These are phyloP conservation scores for Batkoa obscura DNA, from an alignment of 371 early-diverging fungal genomes.

Conservation along the genomic window DNA sequence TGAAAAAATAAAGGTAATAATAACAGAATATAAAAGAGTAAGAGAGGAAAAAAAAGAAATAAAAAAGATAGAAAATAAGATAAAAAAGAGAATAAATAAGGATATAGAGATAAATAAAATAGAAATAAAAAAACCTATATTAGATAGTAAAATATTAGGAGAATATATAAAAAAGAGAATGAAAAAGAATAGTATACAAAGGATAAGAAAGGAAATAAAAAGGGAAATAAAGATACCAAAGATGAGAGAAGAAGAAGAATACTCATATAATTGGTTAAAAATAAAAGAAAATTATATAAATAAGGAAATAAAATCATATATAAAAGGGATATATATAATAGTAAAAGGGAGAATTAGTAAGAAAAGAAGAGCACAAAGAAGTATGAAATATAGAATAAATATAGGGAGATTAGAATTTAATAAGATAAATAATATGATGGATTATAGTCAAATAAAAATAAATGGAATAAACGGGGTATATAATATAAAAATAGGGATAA, in stretches of 20 bases:
- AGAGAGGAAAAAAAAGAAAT: too few species aligned
- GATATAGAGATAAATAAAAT: background rate
- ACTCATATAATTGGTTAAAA: background rate
- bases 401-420: background rate
- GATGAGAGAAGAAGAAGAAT: background rate
- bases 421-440: background rate
- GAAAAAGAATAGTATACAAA: background rate
- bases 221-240: background rate
- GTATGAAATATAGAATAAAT: background rate
- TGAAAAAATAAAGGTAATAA: background rate
- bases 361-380: background rate
- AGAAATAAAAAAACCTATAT: background rate
- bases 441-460: background rate
- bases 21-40: background rate
- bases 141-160: background rate
- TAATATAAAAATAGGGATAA: background rate
- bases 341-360: background rate
- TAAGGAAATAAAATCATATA: background rate
- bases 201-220: background rate
- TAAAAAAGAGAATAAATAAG: background rate
- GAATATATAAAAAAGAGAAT: background rate
- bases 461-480: background rate
- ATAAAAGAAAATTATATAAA: conserved; percentile 6
- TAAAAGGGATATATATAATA: background rate
- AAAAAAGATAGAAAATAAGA: too few species aligned